phyloP scores from a whole-genome alignment of 1,284 basidiomycete species.

The Ustilago trichophora region DNA sequence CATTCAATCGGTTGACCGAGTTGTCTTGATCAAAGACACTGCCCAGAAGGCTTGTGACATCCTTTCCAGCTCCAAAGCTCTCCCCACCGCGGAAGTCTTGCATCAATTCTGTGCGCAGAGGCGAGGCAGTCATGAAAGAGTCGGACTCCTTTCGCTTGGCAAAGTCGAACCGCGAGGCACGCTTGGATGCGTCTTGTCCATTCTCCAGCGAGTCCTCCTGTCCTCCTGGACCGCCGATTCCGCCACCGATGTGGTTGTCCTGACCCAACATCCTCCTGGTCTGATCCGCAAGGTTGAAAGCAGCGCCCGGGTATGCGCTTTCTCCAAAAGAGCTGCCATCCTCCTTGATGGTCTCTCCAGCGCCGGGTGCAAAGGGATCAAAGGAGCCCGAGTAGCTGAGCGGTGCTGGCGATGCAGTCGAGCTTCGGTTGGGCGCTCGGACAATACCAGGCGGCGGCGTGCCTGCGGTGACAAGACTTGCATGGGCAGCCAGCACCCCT shows the following conservation, averaged over 20 bases:
- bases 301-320: conserved; percentile 17
- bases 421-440: conserved; percentile 40
- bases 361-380: conserved; percentile 60
- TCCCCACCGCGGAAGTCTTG: conserved; percentile 21
- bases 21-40: conserved; percentile 52
- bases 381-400: conserved; percentile 62
- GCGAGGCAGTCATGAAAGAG: conserved; percentile 38
- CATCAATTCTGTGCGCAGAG: conserved; percentile 39
- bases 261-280: conserved; percentile 50
- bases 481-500: conserved; percentile 34
- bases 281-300: conserved; percentile 53
- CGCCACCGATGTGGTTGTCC: conserved; percentile 19
- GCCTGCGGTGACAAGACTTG: conserved; percentile 23
- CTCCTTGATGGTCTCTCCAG: conserved; percentile 48
- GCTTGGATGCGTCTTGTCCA: conserved; percentile 29
- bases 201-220: conserved; percentile 29
- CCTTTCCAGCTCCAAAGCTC: conserved; percentile 28
- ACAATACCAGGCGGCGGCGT: conserved; percentile 35
- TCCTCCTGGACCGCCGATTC: background rate
- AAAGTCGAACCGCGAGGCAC: conserved; percentile 58
- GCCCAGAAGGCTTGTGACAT: conserved; percentile 49
- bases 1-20: conserved; percentile 10
- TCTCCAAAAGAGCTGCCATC: conserved; percentile 35
- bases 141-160: conserved; percentile 57
- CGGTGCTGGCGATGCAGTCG: conserved; percentile 39